Base-by-base conservation (phyloP, 2,329 filamentous ascomycete genomes). In the Cordyceps militaris region DNA sequence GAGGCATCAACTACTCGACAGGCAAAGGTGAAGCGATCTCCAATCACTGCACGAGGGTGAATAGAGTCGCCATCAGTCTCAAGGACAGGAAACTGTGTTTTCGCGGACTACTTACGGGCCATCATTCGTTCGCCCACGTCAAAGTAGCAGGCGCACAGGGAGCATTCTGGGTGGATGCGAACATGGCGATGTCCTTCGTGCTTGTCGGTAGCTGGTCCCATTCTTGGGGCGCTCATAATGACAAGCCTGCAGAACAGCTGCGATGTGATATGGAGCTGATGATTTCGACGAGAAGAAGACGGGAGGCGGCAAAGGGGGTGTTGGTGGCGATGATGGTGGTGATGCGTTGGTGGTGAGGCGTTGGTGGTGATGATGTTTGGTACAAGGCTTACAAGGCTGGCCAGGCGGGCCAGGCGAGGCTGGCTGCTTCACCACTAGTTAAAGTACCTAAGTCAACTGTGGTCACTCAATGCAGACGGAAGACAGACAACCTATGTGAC, bases 131-230 rank as follows among this genome's bases (percentile, higher is more conserved):
- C 53, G 2, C 53, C 53, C 3, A 56, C 53, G 4, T 56, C 53
- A 13, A 56, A 56, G 30, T 56, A 56, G 24, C 43, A 56, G 16
- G 43, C 53, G 23, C 53, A 56, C 1, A 56, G 44, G 32, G 43
- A 40, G 53, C 53, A 56, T 30, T 56, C 53, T 19, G 53, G 53
- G n/a, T 56, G 53, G 7, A 56, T 56, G 6, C 53, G 53, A 23
- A 56, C 53, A 56, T 56, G 53, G 43, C 43, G 53, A 42, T 48
- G 43, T n/a, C 32, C 43, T 38, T 40, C 42, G 26, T 47, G 32
- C 32, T 47, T 56, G 11, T 48, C 34, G 34, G 32, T 7, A 3
- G 4, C 10, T 16, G 6, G 16, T 14, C 16, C 16, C 30, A 32
- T 10, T 38, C 30, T n/a, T 8, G 14, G 19, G 28, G 5, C 19